Evolutionary conservation across 2,329 filamentous ascomycete species (phyloP).

Genomic region (Hymenoscyphus infarciens): DNA sequence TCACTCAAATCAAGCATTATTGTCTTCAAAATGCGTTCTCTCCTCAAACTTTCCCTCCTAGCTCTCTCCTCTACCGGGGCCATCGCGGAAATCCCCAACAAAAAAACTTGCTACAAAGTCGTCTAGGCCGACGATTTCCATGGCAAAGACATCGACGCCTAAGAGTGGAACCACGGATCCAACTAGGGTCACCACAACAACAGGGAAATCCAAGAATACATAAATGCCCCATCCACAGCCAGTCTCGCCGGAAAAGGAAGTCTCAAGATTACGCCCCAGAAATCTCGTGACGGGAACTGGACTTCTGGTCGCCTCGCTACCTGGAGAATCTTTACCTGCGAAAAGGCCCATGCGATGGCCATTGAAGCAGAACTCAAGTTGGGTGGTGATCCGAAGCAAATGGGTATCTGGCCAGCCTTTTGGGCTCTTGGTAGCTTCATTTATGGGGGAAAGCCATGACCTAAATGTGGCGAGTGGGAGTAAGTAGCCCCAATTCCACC

Average conservation of each 20-base stretch:
- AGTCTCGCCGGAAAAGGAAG: background rate
- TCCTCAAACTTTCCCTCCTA: constrained; percentile 9
- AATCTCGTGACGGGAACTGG: background rate
- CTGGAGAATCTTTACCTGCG: background rate
- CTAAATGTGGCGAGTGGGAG: constrained; percentile 14
- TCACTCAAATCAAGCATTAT: background rate
- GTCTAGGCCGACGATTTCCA: constrained; percentile 8
- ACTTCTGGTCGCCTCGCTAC: constrained; percentile 1
- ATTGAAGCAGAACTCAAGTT: constrained; percentile 8
- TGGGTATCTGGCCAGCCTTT: constrained; percentile 19
- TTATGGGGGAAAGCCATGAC: constrained; percentile 10
- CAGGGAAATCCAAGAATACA: constrained; percentile 3
- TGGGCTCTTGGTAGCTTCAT: constrained; percentile 14
- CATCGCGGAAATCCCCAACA: constrained; percentile 6
- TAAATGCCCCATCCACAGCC: background rate
- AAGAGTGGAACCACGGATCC: constrained; percentile 5
- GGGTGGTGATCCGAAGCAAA: background rate
- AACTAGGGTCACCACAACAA: background rate
- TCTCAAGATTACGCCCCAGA: constrained; percentile 2
- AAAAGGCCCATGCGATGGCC: background rate
- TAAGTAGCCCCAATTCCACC: background rate
- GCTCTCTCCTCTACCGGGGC: background rate
- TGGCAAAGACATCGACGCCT: background rate
- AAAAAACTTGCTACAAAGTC: constrained; percentile 5
- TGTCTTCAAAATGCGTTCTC: constrained; percentile 6